Evolutionary conservation across 805 yeast species (phyloP).

Genomic region (Kurtzmaniella cleridarum): DNA sequence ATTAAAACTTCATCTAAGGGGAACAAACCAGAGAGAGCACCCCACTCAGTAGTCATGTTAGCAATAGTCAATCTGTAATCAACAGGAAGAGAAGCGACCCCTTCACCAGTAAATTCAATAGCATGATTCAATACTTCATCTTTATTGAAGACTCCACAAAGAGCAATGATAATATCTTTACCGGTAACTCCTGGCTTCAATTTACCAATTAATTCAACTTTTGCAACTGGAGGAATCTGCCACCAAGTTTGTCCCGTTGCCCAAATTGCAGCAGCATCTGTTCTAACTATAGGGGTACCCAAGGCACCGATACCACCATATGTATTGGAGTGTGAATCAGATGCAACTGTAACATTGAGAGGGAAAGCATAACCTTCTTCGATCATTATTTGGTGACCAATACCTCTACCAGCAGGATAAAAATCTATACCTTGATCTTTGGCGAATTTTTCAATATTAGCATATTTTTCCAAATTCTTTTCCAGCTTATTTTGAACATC

Average conservation of each 20-base stretch:
- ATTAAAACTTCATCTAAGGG: constrained; percentile 85
- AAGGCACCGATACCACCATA: constrained; percentile 95
- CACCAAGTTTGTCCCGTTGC: constrained; percentile 99
- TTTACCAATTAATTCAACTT: constrained; percentile 77
- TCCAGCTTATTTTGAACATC: constrained; percentile 94
- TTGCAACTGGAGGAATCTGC: constrained; percentile 99
- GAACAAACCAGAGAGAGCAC: constrained; percentile 93
- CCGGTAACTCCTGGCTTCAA: constrained; percentile 89
- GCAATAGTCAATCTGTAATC: constrained; percentile 91
- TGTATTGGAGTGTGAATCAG: constrained; percentile 96
- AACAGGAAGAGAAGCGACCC: constrained; percentile 59
- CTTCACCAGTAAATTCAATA: constrained; percentile 87
- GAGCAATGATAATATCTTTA: constrained; percentile 92
- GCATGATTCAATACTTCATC: constrained; percentile 94
- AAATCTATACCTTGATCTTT: constrained; percentile 88
- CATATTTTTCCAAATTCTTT: constrained; percentile 81
- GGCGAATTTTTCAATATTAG: constrained; percentile 86
- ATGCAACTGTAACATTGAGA: constrained; percentile 85
- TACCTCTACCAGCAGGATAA: constrained; percentile 98
- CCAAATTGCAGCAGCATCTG: constrained; percentile 99
- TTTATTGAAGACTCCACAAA: constrained; percentile 88
- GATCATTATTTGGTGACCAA: constrained; percentile 98
- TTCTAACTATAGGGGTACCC: constrained; percentile 97
- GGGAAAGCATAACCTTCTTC: constrained; percentile 99
- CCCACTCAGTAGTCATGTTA: constrained; percentile 98